Conservation (phyloP, 139 green algal species). For the Ettlia oleoabundans region DNA sequence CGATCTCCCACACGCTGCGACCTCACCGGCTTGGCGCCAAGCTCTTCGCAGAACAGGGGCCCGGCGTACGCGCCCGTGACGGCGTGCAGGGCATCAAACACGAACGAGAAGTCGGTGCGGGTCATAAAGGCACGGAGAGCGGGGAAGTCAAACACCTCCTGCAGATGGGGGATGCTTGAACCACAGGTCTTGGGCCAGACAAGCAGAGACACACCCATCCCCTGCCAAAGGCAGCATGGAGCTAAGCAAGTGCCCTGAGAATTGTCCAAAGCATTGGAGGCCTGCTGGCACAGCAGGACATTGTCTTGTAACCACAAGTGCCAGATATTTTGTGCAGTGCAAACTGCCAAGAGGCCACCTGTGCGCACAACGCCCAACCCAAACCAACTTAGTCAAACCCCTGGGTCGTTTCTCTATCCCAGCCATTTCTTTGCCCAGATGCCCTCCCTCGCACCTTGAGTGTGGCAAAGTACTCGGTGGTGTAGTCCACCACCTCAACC, state of each 20-base stretch:
- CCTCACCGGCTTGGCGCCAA: constrained; percentile 64
- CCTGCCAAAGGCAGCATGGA: no score
- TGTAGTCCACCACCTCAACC: constrained; percentile 95
- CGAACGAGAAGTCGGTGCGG: constrained; percentile 89
- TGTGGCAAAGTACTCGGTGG: constrained; percentile 91
- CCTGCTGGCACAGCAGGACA: no score
- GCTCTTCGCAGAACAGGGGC: constrained; percentile 90
- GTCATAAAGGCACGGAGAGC: constrained; percentile 84
- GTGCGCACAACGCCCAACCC: no score
- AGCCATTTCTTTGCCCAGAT: not conserved
- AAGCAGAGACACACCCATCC: not conserved
- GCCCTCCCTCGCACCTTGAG: constrained; percentile 55
- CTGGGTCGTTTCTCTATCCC: no score
- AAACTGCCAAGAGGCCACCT: no score
- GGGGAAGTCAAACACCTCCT: constrained; percentile 96
- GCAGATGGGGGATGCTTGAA: not conserved
- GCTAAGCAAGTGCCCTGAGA: no score
- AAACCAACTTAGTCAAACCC: no score
- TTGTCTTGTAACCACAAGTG: no score
- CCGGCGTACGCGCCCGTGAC: constrained; percentile 96
- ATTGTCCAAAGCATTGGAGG: no score
- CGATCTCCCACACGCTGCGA: not conserved
- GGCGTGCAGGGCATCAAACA: constrained; percentile 97
- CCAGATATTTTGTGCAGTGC: no score
- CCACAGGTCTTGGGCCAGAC: not conserved